Evolutionary conservation across 202 grass and related monocot species (phyloP).

Genomic region (Carex sylvatica): DNA sequence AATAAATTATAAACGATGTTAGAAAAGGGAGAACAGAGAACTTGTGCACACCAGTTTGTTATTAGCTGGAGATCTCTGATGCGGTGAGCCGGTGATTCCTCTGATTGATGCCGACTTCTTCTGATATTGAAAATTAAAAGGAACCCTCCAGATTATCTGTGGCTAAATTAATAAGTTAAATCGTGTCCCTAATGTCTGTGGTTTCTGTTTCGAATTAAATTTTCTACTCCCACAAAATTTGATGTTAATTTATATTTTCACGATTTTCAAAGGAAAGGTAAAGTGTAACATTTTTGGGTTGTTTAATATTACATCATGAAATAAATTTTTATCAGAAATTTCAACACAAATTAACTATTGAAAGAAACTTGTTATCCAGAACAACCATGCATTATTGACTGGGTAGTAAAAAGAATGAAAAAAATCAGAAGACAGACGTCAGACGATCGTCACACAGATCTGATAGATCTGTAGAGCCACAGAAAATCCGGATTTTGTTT

Average conservation of each 20-base stretch:
- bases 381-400: neutral
- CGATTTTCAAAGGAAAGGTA: too few relatives aligned
- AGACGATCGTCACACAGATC: neutral
- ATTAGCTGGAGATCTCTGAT: constrained; percentile 7
- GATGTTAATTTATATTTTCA: neutral
- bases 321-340: neutral
- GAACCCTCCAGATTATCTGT: neutral
- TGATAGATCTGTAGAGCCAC: neutral
- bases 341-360: neutral
- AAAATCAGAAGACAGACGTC: neutral
- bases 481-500: neutral
- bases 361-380: neutral
- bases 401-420: neutral
- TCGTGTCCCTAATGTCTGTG: neutral
- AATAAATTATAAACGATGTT: neutral
- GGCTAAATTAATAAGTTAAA: neutral
- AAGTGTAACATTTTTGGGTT: neutral
- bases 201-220: neutral
- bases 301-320: neutral
- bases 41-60: neutral
- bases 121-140: neutral
- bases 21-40: neutral
- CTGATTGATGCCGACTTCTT: constrained; percentile 16
- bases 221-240: neutral
- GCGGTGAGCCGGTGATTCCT: neutral